Evolutionary conservation across 75 land plant species (phyloP).

Genomic region (Pinus albicaulis): DNA sequence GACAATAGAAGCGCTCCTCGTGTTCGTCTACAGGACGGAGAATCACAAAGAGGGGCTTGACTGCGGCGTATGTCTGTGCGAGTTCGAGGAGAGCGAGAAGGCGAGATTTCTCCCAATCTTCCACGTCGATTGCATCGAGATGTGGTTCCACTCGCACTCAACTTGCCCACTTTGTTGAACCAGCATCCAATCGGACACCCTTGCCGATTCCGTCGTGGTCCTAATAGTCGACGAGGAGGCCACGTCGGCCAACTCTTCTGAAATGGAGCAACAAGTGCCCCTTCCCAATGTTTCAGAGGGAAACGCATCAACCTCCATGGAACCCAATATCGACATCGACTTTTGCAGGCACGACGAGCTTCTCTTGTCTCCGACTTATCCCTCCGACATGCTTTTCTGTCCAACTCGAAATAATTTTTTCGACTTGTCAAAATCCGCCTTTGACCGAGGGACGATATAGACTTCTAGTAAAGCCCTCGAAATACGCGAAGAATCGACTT

Average conservation of each 20-base stretch:
- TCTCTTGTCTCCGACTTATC: background rate
- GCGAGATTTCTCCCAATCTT: constrained; percentile 32
- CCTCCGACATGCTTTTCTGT: background rate
- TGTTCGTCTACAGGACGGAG: constrained; percentile 21
- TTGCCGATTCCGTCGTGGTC: background rate
- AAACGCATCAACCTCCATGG: too few relatives aligned
- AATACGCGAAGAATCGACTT: background rate
- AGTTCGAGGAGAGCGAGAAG: constrained; percentile 42
- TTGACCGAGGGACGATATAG: background rate
- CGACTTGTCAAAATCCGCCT: background rate
- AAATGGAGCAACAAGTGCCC: too few relatives aligned
- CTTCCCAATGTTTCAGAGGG: too few relatives aligned
- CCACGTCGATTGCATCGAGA: constrained; percentile 55
- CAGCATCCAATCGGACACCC: constrained; percentile 8
- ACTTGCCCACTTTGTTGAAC: constrained; percentile 49
- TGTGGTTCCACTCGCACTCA: constrained; percentile 53
- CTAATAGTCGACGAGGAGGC: background rate
- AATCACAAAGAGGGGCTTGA: constrained; percentile 51
- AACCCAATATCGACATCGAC: background rate
- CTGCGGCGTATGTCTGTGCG: constrained; percentile 70
- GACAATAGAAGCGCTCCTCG: constrained; percentile 47
- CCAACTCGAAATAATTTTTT: background rate
- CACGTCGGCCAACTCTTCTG: background rate
- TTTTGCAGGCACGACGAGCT: background rate
- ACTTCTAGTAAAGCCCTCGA: background rate